These are phyloP conservation scores for Mucor piriformis DNA, from an alignment of 371 early-diverging fungal genomes.

Conservation along the genomic window DNA sequence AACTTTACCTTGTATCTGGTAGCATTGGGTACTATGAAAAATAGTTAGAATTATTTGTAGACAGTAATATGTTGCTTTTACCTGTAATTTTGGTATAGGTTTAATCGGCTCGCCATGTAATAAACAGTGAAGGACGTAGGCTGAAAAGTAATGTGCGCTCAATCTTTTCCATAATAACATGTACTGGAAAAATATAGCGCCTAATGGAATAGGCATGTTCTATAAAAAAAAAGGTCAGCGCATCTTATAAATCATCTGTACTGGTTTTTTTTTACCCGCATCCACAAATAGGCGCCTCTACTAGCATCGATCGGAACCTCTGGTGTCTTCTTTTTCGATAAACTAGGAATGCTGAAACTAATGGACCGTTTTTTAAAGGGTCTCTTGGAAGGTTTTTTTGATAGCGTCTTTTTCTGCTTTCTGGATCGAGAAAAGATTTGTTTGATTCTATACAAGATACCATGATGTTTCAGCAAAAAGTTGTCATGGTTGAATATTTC, in stretches of 20 bases:
- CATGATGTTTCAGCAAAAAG: conserved; percentile 35
- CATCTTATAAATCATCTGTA: neutral
- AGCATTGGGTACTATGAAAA: conserved; percentile 57
- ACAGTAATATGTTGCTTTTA: conserved; percentile 3
- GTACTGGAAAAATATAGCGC: conserved; percentile 67
- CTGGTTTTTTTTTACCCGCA: conserved; percentile 25
- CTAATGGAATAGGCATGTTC: conserved; percentile 62
- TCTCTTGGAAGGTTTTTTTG: neutral
- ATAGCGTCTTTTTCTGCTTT: neutral
- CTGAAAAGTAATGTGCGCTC: conserved; percentile 63
- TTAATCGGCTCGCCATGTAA: conserved; percentile 65
- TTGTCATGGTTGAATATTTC: conserved; percentile 44
- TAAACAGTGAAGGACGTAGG: conserved; percentile 57
- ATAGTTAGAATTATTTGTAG: neutral
- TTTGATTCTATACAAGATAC: conserved; percentile 16
- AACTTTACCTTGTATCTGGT: conserved; percentile 54
- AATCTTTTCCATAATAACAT: conserved; percentile 63
- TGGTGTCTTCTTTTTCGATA: neutral
- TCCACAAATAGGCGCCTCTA: conserved; percentile 39
- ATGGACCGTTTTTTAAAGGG: conserved; percentile 5
- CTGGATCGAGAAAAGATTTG: conserved; percentile 1
- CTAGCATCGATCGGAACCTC: conserved; percentile 2
- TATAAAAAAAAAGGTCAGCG: conserved; percentile 5
- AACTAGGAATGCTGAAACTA: neutral
- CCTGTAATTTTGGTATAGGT: conserved; percentile 62